Evolutionary conservation across 2,329 filamentous ascomycete species (phyloP).

Genomic region (Neofusicoccum cordaticola): DNA sequence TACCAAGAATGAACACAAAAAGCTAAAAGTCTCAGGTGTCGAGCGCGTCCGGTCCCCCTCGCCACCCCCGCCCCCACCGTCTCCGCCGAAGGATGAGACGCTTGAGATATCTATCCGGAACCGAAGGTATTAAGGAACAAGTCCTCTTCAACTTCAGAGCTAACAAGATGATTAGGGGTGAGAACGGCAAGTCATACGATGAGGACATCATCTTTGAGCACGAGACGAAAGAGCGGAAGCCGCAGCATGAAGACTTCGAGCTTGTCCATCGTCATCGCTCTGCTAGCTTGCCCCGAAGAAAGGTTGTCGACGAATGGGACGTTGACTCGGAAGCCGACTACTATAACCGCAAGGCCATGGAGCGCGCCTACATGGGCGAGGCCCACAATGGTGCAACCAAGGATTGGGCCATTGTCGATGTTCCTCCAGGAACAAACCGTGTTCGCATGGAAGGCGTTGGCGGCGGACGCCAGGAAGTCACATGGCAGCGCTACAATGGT

Average conservation of each 20-base stretch:
- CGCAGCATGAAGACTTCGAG: constrained; percentile 25
- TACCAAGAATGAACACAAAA: not conserved
- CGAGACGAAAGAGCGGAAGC: constrained; percentile 38
- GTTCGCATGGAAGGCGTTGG: constrained; percentile 80
- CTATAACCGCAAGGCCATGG: constrained; percentile 66
- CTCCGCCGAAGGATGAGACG: constrained; percentile 49
- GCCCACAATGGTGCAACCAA: constrained; percentile 70
- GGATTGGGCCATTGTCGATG: constrained; percentile 79
- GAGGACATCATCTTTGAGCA: constrained; percentile 66
- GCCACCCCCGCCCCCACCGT: constrained; percentile 50
- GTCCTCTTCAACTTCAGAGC: not conserved
- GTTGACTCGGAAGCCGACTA: constrained; percentile 57
- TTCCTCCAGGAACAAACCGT: constrained; percentile 77
- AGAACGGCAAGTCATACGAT: constrained; percentile 49
- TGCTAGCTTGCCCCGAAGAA: constrained; percentile 46
- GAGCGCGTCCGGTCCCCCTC: constrained; percentile 47
- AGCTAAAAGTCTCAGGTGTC: constrained; percentile 34
- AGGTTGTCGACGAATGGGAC: constrained; percentile 46
- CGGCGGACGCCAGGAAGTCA: constrained; percentile 71
- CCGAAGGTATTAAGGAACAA: not conserved
- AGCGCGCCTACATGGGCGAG: constrained; percentile 69
- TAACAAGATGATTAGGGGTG: constrained; percentile 21
- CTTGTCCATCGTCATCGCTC: constrained; percentile 38
- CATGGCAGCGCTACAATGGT: constrained; percentile 76
- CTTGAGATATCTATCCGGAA: constrained; percentile 56